phyloP scores from a whole-genome alignment of 768 basidiomycete species.

The Lentinula lateritia region DNA sequence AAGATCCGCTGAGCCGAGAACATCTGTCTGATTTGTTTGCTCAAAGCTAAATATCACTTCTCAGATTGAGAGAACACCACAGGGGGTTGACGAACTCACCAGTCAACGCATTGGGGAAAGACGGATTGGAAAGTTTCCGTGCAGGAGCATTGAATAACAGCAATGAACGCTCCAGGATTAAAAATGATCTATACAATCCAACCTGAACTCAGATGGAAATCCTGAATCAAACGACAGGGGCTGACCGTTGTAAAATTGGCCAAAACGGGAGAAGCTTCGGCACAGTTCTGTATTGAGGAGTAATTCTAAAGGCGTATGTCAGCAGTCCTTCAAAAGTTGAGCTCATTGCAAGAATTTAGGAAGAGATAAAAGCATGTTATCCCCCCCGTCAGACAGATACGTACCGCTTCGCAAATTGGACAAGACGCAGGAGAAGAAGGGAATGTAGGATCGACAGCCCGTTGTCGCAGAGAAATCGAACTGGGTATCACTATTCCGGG shows the following conservation, averaged over 20 bases:
- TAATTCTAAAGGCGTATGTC: slow-evolving; percentile 32
- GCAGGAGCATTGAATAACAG: slow-evolving; percentile 61
- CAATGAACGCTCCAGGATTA: slow-evolving; percentile 58
- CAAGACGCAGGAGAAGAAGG: slow-evolving; percentile 53
- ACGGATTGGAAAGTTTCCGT: slow-evolving; percentile 40
- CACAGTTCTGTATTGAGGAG: slow-evolving; percentile 48
- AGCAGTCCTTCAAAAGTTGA: not conserved
- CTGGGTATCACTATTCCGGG: not conserved
- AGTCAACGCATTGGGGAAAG: slow-evolving; percentile 65
- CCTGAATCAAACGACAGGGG: not conserved
- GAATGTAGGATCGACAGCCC: slow-evolving; percentile 34
- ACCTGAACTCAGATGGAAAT: not conserved
- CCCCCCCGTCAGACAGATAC: slow-evolving; percentile 1
- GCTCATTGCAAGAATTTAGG: not conserved
- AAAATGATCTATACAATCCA: slow-evolving; percentile 44
- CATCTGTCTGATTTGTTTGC: slow-evolving; percentile 45
- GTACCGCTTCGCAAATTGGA: slow-evolving; percentile 47
- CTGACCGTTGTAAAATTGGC: slow-evolving; percentile 51
- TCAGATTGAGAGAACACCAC: not conserved
- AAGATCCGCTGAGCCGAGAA: slow-evolving; percentile 41
- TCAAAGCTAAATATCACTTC: slow-evolving; percentile 35
- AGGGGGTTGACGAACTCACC: slow-evolving; percentile 29
- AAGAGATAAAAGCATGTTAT: not conserved
- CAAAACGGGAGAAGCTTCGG: slow-evolving; percentile 50
- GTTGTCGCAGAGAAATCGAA: not conserved